Percentiles rank a stretch among this genome's conserved stretches.
These are phyloP conservation scores for Micractinium sp. DNA, from an alignment of 139 green algal genomes.

Conservation along the genomic window DNA sequence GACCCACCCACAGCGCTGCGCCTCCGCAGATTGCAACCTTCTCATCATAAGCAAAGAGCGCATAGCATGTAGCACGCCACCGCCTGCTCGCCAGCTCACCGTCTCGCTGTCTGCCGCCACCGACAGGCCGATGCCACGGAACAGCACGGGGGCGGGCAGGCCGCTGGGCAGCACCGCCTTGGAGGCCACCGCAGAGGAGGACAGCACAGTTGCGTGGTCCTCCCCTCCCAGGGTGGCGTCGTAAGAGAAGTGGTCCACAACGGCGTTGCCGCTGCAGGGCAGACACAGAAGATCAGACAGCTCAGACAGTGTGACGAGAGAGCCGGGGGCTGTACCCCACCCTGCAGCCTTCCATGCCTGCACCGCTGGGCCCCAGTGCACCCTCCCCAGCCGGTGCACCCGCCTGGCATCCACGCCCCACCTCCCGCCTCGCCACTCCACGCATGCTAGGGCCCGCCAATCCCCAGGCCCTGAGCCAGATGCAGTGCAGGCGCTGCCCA, in stretches of 20 bases:
- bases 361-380: no score
- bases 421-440: no score
- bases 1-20: background rate
- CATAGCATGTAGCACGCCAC: background rate
- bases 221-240: conserved; percentile 19
- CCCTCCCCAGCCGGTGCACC: no score
- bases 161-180: conserved; percentile 38
- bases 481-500: background rate
- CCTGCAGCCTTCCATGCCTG: no score
- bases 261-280: conserved; percentile 46
- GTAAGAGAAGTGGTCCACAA: conserved; percentile 50
- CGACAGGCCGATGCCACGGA: conserved; percentile 64
- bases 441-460: no score
- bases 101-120: conserved; percentile 68
- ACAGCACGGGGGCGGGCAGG: conserved; percentile 67
- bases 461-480: no score
- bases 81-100: conserved; percentile 45
- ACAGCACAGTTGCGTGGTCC: conserved; percentile 32
- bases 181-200: background rate
- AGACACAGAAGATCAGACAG: background rate
- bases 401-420: no score
- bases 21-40: background rate
- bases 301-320: no score
- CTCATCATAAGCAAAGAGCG: background rate
- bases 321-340: no score